Evolutionary conservation across 345 rosid genomes (phyloP), one percentile per base, ranked within the genome.

Genomic region (Brassica incana): DNA sequence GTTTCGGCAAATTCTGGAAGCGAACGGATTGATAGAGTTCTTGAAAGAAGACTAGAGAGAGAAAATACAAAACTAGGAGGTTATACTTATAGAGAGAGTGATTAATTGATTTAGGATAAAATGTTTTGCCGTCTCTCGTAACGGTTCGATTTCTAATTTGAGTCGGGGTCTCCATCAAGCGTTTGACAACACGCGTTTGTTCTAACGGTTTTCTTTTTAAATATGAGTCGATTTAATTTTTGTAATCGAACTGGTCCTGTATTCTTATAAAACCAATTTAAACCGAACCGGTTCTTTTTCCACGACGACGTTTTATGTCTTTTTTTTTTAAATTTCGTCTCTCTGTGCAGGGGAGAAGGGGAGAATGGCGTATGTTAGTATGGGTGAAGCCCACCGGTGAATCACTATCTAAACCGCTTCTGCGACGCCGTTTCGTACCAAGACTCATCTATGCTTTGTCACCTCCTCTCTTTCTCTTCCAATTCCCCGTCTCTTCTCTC

Each of bases 301-400:
- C 23, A 32, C 36, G 25, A n/a, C 27, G 67, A 11, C 77, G 77
- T 71, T 65, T 67, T n/a, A n/a, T n/a, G n/a, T n/a, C n/a, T n/a
- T n/a, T n/a, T n/a, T n/a, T n/a, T n/a, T n/a, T n/a, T n/a, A n/a
- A n/a, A n/a, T n/a, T n/a, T 8, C 0, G 1, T 4, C 9, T 36
- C 18, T 38, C 15, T 10, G 36, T 65, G 11, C 27, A 59, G 33
- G n/a, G 61, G 25, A 18, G 71, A 8, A 60, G 81, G 38, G 29
- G 52, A 67, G 77, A 81, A 88, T 86, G 90, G 90, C 90, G 70
- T 85, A 83, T 65, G 73, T 84, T 54, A 91, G 97, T 88, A 89
- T 92, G 97, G 95, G 95, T 58, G 97, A 92, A 75, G 87, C 95
- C 0, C 97, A 92, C 87, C 62, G 97, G 59, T 73, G 97, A 76